These are phyloP conservation scores for Rubroboletus satanas DNA, from an alignment of 768 basidiomycete species.

Conservation along the genomic window DNA sequence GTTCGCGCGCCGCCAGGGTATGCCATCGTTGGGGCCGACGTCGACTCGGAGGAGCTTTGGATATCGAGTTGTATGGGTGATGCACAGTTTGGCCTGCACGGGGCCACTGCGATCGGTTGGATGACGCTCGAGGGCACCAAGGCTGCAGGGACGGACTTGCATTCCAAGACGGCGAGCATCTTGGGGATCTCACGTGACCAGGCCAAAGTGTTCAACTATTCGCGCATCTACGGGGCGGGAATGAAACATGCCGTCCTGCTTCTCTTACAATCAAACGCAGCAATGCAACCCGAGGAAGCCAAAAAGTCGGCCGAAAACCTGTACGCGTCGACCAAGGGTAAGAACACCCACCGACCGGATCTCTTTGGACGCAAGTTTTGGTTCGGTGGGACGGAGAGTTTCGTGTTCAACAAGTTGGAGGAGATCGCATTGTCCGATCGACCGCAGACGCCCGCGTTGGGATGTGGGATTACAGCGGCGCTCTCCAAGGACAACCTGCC, in stretches of 20 bases:
- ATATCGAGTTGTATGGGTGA: constrained; percentile 99
- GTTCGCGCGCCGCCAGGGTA: constrained; percentile 91
- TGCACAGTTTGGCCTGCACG: constrained; percentile 94
- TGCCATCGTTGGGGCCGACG: constrained; percentile 94
- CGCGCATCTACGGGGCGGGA: constrained; percentile 97
- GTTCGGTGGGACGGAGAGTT: constrained; percentile 96
- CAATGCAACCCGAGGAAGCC: constrained; percentile 74
- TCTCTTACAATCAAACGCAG: constrained; percentile 78
- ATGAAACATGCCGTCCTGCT: constrained; percentile 90
- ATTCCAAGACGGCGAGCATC: constrained; percentile 93
- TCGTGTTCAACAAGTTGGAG: constrained; percentile 96
- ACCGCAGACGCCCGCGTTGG: constrained; percentile 90
- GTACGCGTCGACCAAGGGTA: constrained; percentile 92
- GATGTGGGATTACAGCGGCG: constrained; percentile 90
- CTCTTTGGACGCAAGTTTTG: constrained; percentile 85
- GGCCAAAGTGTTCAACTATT: constrained; percentile 99
- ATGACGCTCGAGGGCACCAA: constrained; percentile 99
- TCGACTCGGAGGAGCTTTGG: constrained; percentile 98
- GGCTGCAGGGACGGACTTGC: constrained; percentile 88
- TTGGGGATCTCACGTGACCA: constrained; percentile 90
- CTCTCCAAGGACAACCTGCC: constrained; percentile 88
- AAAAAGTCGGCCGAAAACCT: constrained; percentile 77
- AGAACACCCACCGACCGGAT: constrained; percentile 71
- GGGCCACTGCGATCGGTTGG: constrained; percentile 96
- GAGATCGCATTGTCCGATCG: constrained; percentile 84